phyloP scores from a whole-genome alignment of 1,139 yeast genomes.

The Candida gigantensis region DNA sequence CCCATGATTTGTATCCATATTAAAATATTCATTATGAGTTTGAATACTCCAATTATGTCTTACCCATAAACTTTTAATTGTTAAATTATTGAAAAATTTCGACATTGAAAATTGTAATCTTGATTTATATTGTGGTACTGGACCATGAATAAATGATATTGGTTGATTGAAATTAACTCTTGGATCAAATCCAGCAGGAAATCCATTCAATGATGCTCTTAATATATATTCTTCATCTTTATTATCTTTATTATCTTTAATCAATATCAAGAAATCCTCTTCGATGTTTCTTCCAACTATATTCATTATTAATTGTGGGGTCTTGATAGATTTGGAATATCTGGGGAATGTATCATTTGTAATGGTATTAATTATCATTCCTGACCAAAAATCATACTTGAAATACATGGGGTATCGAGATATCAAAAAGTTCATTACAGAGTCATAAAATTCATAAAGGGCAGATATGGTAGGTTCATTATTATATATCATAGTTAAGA shows the following conservation, averaged over 20 bases:
- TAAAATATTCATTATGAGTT: conserved; percentile 30
- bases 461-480: conserved; percentile 25
- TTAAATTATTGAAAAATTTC: conserved; percentile 38
- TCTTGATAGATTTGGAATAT: conserved; percentile 14
- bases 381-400: conserved; percentile 7
- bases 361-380: conserved; percentile 25
- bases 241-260: conserved; percentile 37
- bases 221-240: conserved; percentile 37
- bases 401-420: conserved; percentile 40
- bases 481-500: conserved; percentile 25
- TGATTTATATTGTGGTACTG: conserved; percentile 42
- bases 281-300: conserved; percentile 34
- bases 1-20: conserved; percentile 34
- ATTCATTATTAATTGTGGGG: conserved; percentile 23
- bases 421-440: conserved; percentile 26
- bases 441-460: conserved; percentile 34
- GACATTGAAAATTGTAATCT: conserved; percentile 39
- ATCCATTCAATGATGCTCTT: conserved; percentile 38
- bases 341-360: conserved; percentile 29
- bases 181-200: conserved; percentile 49
- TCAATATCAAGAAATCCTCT: conserved; percentile 40
- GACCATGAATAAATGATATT: conserved; percentile 39
- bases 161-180: conserved; percentile 33
- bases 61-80: conserved; percentile 41
- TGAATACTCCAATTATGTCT: conserved; percentile 47